These are phyloP conservation scores for Kazachstania martiniae DNA, from an alignment of 805 yeast genomes.

Conservation along the genomic window DNA sequence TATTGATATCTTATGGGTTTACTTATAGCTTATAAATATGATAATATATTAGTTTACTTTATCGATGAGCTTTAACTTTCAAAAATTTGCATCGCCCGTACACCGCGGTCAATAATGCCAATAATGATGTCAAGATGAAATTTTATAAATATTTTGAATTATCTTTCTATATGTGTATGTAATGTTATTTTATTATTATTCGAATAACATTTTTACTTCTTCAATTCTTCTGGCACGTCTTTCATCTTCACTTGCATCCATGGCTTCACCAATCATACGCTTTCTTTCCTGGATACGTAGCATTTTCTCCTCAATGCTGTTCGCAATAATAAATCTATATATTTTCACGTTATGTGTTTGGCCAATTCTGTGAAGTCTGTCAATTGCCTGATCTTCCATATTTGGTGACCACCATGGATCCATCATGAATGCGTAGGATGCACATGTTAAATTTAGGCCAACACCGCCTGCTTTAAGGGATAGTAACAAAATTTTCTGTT, in stretches of 20 bases:
- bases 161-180: no score
- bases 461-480: constrained; percentile 92
- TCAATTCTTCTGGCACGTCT: constrained; percentile 58
- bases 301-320: constrained; percentile 83
- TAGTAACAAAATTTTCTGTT: constrained; percentile 44
- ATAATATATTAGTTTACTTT: not conserved
- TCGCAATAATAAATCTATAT: constrained; percentile 67
- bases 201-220: constrained; percentile 59
- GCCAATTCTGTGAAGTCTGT: constrained; percentile 85
- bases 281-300: constrained; percentile 78
- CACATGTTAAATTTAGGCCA: constrained; percentile 77
- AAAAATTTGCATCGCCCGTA: no score
- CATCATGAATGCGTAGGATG: constrained; percentile 78
- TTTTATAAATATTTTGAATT: no score
- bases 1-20: no score
- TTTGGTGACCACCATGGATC: constrained; percentile 98
- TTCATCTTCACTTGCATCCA: constrained; percentile 67
- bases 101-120: no score
- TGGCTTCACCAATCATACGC: constrained; percentile 62
- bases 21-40: not conserved
- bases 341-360: constrained; percentile 66
- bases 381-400: constrained; percentile 84
- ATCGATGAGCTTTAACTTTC: not conserved
- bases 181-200: constrained; percentile 22
- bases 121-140: no score